phyloP scores from a whole-genome alignment of 2,329 filamentous ascomycete genomes.

The Aspergillus ochraceoroseus region DNA sequence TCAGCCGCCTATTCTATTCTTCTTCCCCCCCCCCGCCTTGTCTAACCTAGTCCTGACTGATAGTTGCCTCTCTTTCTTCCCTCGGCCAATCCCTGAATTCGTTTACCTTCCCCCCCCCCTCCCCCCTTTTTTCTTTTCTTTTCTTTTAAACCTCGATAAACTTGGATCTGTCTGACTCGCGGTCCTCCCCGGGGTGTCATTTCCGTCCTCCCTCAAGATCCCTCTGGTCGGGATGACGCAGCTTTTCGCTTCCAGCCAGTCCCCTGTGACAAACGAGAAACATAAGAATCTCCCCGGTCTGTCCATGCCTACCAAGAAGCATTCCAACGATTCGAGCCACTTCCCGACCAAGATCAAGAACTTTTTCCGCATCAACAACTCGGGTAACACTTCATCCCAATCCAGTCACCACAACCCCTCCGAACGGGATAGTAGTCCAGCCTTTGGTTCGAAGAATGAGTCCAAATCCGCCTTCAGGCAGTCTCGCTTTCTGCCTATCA shows the following conservation, averaged over 20 bases:
- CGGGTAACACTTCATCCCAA: conserved; percentile 44
- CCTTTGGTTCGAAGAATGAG: conserved; percentile 52
- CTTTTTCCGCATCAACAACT: conserved; percentile 63
- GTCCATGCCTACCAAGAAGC: conserved; percentile 44
- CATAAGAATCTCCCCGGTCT: conserved; percentile 46
- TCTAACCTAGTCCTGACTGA: conserved; percentile 14
- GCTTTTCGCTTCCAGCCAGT: conserved; percentile 40
- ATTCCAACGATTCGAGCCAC: conserved; percentile 44
- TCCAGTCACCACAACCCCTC: conserved; percentile 27
- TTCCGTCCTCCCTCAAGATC: not conserved
- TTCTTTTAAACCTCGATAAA: conserved; percentile 1
- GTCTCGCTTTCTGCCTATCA: conserved; percentile 81
- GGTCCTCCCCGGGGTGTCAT: not conserved
- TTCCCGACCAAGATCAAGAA: conserved; percentile 63
- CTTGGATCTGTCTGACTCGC: too few relatives aligned
- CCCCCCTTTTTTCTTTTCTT: not conserved
- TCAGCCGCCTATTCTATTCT: conserved; percentile 18
- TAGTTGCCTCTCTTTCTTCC: conserved; percentile 5
- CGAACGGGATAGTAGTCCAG: conserved; percentile 40
- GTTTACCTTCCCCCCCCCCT: not conserved
- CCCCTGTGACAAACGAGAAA: conserved; percentile 44
- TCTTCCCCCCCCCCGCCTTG: conserved; percentile 17
- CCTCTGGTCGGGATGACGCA: conserved; percentile 38
- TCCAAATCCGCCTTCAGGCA: conserved; percentile 69
- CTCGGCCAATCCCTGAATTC: conserved; percentile 8